A percentile compares a stretch with the other conserved stretches of the same genome.
These are phyloP conservation scores for Schizophyllum amplum DNA, from an alignment of 1,284 basidiomycete species.

Conservation along the genomic window DNA sequence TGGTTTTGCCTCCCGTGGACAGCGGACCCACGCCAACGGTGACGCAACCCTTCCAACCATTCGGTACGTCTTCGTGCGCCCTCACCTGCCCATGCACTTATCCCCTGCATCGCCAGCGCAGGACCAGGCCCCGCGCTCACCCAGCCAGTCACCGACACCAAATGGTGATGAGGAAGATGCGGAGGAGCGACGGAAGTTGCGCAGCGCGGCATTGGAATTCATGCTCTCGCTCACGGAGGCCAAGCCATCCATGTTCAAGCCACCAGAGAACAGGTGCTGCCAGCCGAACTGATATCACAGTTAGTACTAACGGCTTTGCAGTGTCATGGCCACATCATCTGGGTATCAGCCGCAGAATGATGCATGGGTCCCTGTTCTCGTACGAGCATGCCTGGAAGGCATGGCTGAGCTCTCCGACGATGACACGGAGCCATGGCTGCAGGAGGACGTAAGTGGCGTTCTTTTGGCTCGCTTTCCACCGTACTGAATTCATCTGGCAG, in stretches of 20 bases:
- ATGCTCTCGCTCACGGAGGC: constrained; percentile 72
- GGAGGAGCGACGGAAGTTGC: constrained; percentile 45
- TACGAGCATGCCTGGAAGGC: constrained; percentile 67
- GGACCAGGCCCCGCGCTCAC: neutral
- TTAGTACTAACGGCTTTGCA: neutral
- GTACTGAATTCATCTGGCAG: constrained; percentile 1
- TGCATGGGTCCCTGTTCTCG: constrained; percentile 61
- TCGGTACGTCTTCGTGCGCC: neutral
- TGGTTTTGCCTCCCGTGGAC: constrained; percentile 57
- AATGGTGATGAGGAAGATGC: constrained; percentile 20
- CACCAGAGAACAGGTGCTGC: constrained; percentile 6
- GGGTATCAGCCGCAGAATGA: constrained; percentile 21
- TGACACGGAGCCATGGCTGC: constrained; percentile 54
- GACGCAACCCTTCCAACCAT: constrained; percentile 44
- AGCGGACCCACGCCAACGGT: constrained; percentile 71
- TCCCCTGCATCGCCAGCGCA: neutral
- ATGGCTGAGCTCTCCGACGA: constrained; percentile 67
- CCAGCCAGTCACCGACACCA: neutral
- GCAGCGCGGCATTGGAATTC: constrained; percentile 63
- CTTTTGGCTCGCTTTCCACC: constrained; percentile 1
- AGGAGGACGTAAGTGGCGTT: constrained; percentile 53
- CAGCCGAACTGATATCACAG: neutral
- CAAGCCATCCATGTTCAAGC: constrained; percentile 56
- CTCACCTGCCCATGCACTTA: neutral
- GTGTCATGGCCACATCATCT: neutral